phyloP scores from a whole-genome alignment of 2,329 filamentous ascomycete species.

The Phialemoniopsis sp. region DNA sequence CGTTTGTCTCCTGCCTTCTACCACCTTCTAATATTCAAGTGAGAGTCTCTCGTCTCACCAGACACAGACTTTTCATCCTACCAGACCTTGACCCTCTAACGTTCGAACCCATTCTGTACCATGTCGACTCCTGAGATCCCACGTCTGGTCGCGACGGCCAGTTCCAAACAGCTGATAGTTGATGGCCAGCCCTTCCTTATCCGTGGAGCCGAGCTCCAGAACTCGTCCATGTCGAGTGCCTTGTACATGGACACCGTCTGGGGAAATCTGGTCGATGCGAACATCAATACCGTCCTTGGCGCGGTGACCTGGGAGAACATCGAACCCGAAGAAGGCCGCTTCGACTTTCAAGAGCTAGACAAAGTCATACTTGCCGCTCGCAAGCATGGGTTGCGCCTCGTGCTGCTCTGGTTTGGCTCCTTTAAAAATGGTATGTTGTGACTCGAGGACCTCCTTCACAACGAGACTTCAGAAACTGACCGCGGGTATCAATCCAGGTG shows the following conservation, averaged over 20 bases:
- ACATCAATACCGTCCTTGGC: conserved; percentile 23
- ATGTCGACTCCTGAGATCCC: too few species aligned
- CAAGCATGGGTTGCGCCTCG: conserved; percentile 13
- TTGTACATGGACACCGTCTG: conserved; percentile 18
- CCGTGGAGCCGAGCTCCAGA: conserved; percentile 21
- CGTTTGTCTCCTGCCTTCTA: too few species aligned
- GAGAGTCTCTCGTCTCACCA: too few species aligned
- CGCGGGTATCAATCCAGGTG: conserved; percentile 1
- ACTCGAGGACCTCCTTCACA: neutral
- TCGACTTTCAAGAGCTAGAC: conserved; percentile 19
- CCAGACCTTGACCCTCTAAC: too few species aligned
- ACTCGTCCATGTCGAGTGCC: conserved; percentile 20
- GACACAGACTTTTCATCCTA: too few species aligned
- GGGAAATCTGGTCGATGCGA: conserved; percentile 13
- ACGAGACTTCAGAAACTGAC: too few species aligned
- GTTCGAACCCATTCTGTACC: too few species aligned
- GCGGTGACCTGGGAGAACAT: conserved; percentile 23
- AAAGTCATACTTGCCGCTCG: conserved; percentile 15
- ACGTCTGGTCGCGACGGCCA: too few species aligned
- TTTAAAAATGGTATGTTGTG: conserved; percentile 18
- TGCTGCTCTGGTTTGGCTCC: conserved; percentile 19
- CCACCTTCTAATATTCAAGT: too few species aligned
- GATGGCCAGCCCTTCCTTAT: conserved; percentile 22
- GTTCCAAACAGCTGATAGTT: conserved; percentile 31
- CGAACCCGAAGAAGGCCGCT: conserved; percentile 20